Evolutionary conservation across 345 rosid genomes (phyloP), one percentile per base, ranked within the genome.

Genomic region (Murraya paniculata): DNA sequence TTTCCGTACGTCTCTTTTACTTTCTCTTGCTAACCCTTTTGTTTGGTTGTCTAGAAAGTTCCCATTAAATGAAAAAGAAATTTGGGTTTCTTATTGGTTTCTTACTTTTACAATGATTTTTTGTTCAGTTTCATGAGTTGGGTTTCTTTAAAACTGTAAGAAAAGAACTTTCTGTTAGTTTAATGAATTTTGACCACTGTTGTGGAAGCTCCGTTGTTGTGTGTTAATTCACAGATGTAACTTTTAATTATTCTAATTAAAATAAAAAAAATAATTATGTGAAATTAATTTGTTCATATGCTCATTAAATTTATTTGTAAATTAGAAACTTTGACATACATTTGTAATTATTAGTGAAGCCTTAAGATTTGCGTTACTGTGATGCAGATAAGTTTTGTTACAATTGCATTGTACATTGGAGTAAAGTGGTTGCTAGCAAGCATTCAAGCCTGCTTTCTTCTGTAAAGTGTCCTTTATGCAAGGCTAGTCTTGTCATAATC

Each of bases 351-450:
- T 30, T 21, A 5, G 3, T 67, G 50, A 38, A 58, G 35, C 27
- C 25, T 48, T 18, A 30, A 9, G 27, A 67, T 41, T 53, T 16
- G 25, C 16, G n/a, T 30, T 74, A 27, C 68, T 76, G 56, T 81
- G 65, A 76, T 84, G 87, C 92, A 96, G 98, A 96, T 81, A 91
- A 89, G 77, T 96, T 96, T 79, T 96, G 99, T 82, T 94, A 86
- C 77, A 85, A 75, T 3, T 96, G 97, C 76, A 96, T 96, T 72
- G 79, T 85, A 79, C 94, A 84, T 39, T 94, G 98, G 99, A 74
- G 85, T 78, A 88, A 91, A 83, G 98, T 94, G 56, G 90, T 89
- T 74, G 84, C 90, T 7, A 78, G 86, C 82, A 91, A 89, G 82
- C 87, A 83, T 61, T 79, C 86, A 33, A 74, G 79, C 76, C 74